Percentiles rank a stretch among this genome's conserved stretches.
Evolutionary conservation across 2,329 filamentous ascomycete genomes (phyloP).

Genomic region (Lasiodiplodia sp.): DNA sequence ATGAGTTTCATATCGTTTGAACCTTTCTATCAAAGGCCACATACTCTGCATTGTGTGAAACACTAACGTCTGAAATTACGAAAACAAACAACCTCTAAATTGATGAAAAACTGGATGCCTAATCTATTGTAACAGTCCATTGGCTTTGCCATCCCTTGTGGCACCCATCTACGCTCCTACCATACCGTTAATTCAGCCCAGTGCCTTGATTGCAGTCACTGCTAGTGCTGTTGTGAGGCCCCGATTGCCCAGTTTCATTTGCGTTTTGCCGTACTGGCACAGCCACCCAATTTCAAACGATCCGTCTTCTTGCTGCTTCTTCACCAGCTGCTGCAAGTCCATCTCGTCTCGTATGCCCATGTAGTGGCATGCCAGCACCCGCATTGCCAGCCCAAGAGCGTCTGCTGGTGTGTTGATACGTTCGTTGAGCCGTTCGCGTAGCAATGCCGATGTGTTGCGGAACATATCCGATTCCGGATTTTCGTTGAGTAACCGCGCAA

Average conservation of each 20-base stretch:
- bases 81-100: no score
- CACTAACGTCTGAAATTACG: no score
- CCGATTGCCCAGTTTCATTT: constrained; percentile 36
- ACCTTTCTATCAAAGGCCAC: no score
- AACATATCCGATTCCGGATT: constrained; percentile 36
- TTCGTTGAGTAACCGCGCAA: constrained; percentile 36
- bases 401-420: constrained; percentile 37
- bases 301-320: constrained; percentile 44
- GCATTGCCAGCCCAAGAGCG: constrained; percentile 40
- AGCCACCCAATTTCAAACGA: constrained; percentile 42
- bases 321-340: constrained; percentile 35
- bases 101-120: no score
- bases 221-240: constrained; percentile 37
- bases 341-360: constrained; percentile 34
- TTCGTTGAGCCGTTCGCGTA: constrained; percentile 36
- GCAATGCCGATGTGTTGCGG: constrained; percentile 35
- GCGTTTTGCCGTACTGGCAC: constrained; percentile 34
- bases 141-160: no score
- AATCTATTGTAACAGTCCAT: no score
- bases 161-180: no score
- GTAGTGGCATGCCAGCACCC: constrained; percentile 40
- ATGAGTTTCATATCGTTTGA: no score
- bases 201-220: constrained; percentile 34
- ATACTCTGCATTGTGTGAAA: no score
- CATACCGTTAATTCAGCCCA: background rate